Conservation (phyloP, 345 rosid species). For the Eucalyptus virginea region DNA sequence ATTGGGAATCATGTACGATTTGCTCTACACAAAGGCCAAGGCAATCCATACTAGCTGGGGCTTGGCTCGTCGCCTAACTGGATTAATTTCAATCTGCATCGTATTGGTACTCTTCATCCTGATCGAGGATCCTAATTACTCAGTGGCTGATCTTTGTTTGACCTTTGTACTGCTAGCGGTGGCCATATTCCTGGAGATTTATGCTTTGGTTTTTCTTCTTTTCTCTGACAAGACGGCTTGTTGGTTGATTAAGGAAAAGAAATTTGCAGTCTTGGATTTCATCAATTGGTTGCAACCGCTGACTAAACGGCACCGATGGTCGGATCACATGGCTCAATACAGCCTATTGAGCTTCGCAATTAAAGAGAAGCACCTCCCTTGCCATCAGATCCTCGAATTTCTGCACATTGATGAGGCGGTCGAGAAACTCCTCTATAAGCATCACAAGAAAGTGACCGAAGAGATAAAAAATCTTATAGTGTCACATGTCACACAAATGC, state of each 20-base stretch:
- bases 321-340: background rate
- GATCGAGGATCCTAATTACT: background rate
- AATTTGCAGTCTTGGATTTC: background rate
- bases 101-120: background rate
- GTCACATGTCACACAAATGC: fast-evolving
- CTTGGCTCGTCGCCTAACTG: background rate
- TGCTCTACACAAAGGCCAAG: conserved; percentile 32
- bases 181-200: conserved; percentile 1
- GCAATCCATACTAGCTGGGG: background rate
- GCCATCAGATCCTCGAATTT: background rate
- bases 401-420: background rate
- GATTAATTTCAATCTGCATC: background rate
- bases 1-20: conserved; percentile 28
- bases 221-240: background rate
- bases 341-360: background rate
- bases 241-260: background rate
- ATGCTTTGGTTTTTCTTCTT: background rate
- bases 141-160: background rate
- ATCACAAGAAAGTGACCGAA: background rate
- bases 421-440: background rate
- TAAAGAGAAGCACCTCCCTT: background rate
- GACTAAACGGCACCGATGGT: background rate
- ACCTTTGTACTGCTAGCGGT: background rate
- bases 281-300: background rate
- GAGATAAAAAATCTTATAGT: fast-evolving